Evolutionary conservation across 805 yeast species (phyloP), one percentile per base, ranked within the genome.

Genomic region (Kodamaea lidongshanica): DNA sequence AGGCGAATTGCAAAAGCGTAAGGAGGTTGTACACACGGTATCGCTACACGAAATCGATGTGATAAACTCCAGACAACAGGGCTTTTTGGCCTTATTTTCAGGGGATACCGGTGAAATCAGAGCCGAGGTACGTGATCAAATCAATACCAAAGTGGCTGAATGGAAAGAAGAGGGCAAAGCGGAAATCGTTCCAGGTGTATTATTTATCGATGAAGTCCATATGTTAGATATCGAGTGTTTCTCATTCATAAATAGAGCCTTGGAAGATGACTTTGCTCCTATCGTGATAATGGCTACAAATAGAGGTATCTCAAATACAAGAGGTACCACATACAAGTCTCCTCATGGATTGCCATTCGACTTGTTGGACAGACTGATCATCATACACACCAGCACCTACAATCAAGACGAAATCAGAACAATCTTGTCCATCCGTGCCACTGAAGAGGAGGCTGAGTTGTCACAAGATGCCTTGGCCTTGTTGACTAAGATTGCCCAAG

Each of bases 131-230:
- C 78, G 99, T 58, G 94, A 85, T 45, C 97, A 92, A 65, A 94
- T 92, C 54, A 92, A 92, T 63, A 79, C 88, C 25, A 88, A 92
- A 62, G 96, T 92, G 31, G 94, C 94, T 12, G 96, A 92, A 61
- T 92, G 96, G 95, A 86, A 83, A 50, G 97, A 92, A 62, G 97
- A 92, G 67, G 97, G 98, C 37, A 92, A 92, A 58, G 98, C 98
- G 7, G 94, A 89, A 55, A 86, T 92, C 42, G 86, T 86, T 23
- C 97, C 98, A 9, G 99, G 99, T 47, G 99, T 92, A 11, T 67
- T 92, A 45, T 92, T 92, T 58, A 87, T 92, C 45, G 99, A 92
- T 59, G 99, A 92, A 64, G 96, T 88, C 29, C 95, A 92, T 61
- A 92, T 92, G 97, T 75, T 92, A 41, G 99, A 92, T 58, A 81